Evolutionary conservation across 305 asterid genomes (phyloP).

Genomic region (Ajuga reptans): DNA sequence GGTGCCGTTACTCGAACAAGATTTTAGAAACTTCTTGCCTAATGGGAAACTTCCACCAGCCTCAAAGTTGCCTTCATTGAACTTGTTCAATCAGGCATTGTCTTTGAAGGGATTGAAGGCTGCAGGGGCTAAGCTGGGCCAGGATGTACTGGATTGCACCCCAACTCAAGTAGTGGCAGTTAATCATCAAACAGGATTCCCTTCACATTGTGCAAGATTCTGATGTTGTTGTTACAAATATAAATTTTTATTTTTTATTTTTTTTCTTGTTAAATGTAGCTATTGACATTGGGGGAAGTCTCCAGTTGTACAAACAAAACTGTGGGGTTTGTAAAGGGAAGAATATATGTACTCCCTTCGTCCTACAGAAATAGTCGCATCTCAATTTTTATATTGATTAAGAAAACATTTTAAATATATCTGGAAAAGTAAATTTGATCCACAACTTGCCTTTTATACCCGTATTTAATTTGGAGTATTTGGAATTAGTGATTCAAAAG

Average conservation of each 20-base stretch:
- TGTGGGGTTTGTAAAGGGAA: neutral
- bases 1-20: constrained; percentile 70
- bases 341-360: too few relatives aligned
- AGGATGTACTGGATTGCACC: constrained; percentile 69
- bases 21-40: constrained; percentile 53
- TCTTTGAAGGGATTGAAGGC: constrained; percentile 75
- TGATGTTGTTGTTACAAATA: constrained; percentile 19
- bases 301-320: constrained; percentile 21
- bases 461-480: too few relatives aligned
- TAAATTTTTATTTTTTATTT: neutral
- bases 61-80: constrained; percentile 64
- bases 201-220: constrained; percentile 68
- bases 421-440: too few relatives aligned
- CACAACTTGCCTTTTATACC: too few relatives aligned
- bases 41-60: constrained; percentile 77
- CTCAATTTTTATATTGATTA: too few relatives aligned
- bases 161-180: constrained; percentile 45
- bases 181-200: constrained; percentile 59
- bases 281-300: neutral
- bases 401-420: too few relatives aligned
- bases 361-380: too few relatives aligned
- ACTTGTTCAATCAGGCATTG: constrained; percentile 76
- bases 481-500: too few relatives aligned
- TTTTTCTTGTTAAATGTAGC: constrained; percentile 14
- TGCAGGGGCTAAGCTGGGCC: constrained; percentile 74